Percentiles rank a stretch among this genome's conserved stretches.
Evolutionary conservation across 805 yeast species (phyloP).

Genomic region (Wickerhamomyces chaumierensis): DNA sequence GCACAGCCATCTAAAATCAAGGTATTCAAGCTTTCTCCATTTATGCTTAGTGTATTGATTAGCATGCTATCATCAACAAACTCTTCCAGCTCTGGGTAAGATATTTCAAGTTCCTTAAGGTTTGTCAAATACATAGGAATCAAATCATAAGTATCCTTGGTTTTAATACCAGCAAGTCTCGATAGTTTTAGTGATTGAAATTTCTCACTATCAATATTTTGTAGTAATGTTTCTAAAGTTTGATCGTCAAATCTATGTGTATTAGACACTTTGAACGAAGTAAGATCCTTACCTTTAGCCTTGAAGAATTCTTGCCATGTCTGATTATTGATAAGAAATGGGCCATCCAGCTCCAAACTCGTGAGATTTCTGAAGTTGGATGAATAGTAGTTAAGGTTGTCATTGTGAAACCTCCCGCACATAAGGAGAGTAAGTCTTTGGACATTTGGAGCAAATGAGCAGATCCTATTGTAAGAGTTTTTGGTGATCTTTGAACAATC

Average conservation of each 20-base stretch:
- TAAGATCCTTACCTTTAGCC: constrained; percentile 39
- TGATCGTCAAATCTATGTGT: constrained; percentile 75
- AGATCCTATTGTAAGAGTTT: constrained; percentile 56
- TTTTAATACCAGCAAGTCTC: constrained; percentile 61
- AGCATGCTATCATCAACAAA: constrained; percentile 59
- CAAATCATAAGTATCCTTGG: constrained; percentile 44
- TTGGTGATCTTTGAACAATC: constrained; percentile 78
- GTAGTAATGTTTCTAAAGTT: constrained; percentile 50
- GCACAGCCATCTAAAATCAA: constrained; percentile 66
- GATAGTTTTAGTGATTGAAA: constrained; percentile 50
- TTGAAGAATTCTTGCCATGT: constrained; percentile 75
- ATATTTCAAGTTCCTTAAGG: constrained; percentile 49
- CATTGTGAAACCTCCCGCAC: constrained; percentile 90
- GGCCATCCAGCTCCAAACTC: constrained; percentile 69
- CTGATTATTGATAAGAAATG: constrained; percentile 67
- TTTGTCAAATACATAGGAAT: constrained; percentile 52
- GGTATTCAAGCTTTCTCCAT: constrained; percentile 49
- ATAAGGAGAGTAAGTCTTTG: constrained; percentile 59
- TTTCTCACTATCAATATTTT: constrained; percentile 38
- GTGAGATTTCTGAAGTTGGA: constrained; percentile 45
- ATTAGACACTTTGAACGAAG: constrained; percentile 53
- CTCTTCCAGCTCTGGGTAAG: constrained; percentile 57
- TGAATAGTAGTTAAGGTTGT: constrained; percentile 52
- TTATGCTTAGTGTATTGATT: constrained; percentile 43
- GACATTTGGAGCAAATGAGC: constrained; percentile 68